A percentile compares a stretch with the other conserved stretches of the same genome.
phyloP scores from a whole-genome alignment of 164 flowering plant genomes.

The Echeveria elegans region DNA sequence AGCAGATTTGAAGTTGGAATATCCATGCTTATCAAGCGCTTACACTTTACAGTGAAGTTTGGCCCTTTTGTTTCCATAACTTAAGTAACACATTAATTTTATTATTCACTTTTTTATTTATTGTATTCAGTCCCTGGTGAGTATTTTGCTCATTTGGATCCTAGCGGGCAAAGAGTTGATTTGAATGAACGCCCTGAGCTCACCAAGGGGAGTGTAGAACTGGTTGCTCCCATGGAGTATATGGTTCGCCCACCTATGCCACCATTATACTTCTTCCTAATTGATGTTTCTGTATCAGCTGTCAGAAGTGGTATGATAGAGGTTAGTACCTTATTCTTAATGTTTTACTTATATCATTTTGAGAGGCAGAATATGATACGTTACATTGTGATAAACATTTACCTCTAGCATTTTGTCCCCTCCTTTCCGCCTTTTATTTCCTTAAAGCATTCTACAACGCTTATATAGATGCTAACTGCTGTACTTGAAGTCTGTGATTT shows the following conservation, averaged over 20 bases:
- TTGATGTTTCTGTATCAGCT: constrained; percentile 84
- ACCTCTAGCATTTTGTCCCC: neutral
- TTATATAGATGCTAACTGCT: neutral
- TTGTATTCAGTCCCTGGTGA: constrained; percentile 82
- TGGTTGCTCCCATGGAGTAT: constrained; percentile 95
- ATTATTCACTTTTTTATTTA: constrained; percentile 1
- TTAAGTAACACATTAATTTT: neutral
- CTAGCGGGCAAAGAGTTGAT: constrained; percentile 74
- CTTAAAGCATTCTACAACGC: neutral
- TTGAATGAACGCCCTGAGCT: constrained; percentile 87
- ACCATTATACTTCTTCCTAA: constrained; percentile 87
- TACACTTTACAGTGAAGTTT: too few relatives aligned
- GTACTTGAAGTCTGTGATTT: too few relatives aligned
- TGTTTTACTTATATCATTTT: too few relatives aligned
- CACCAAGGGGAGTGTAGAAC: constrained; percentile 84
- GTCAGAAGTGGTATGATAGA: constrained; percentile 94
- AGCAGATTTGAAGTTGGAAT: neutral
- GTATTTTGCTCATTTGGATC: constrained; percentile 80
- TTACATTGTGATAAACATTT: neutral
- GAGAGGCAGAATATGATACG: too few relatives aligned
- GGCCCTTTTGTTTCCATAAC: neutral
- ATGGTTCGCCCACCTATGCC: constrained; percentile 99
- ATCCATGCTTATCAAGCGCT: neutral
- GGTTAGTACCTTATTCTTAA: constrained; percentile 34
- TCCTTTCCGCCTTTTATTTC: neutral